A percentile compares a stretch with the other conserved stretches of the same genome.
phyloP scores from a whole-genome alignment of 169 alveolate species.

The Plasmodium vinckei region DNA sequence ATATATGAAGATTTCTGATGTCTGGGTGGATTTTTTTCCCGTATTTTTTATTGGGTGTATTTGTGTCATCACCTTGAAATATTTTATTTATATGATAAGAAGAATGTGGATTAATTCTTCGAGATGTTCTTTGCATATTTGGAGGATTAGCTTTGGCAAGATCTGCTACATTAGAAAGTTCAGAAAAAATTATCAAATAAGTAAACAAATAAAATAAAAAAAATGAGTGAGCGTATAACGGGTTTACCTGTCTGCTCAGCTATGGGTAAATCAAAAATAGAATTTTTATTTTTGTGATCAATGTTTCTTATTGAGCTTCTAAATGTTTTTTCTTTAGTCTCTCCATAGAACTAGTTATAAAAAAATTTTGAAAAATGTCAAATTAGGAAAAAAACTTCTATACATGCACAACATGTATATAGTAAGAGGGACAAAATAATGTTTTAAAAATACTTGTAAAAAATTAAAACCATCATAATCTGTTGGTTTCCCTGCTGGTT shows the following conservation, averaged over 20 bases:
- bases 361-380: not conserved
- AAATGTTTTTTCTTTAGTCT: slow-evolving; percentile 9
- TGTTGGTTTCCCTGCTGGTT: slow-evolving; percentile 39
- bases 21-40: slow-evolving; percentile 34
- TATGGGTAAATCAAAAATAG: slow-evolving; percentile 22
- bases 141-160: no score
- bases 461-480: not conserved
- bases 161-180: no score
- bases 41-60: slow-evolving; percentile 10
- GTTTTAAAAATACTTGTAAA: slow-evolving; percentile 1
- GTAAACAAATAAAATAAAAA: not conserved
- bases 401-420: not conserved
- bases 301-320: slow-evolving; percentile 33
- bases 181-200: not conserved
- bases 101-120: not conserved
- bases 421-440: not conserved
- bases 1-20: slow-evolving; percentile 9
- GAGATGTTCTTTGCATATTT: no score
- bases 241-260: no score
- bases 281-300: slow-evolving; percentile 41
- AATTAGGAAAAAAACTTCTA: not conserved
- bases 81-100: slow-evolving; percentile 22
- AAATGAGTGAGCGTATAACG: not conserved
- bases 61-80: slow-evolving; percentile 7
- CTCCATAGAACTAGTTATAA: slow-evolving; percentile 14